phyloP scores from a whole-genome alignment of 2,329 filamentous ascomycete genomes.

The Apiospora rasikravindrae region DNA sequence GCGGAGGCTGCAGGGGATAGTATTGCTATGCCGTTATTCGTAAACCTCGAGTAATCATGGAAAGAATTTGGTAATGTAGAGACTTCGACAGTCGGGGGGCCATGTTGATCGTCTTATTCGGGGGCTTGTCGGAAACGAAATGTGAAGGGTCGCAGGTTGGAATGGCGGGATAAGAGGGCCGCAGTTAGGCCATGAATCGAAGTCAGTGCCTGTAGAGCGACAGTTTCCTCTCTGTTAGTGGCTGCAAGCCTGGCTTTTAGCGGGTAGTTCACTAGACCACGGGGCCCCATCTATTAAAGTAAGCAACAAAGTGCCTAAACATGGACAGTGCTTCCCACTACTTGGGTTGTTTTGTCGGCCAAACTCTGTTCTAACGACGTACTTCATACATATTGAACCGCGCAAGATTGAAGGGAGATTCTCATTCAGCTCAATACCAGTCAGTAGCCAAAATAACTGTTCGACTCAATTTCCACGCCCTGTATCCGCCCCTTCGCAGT shows the following conservation, averaged over 20 bases:
- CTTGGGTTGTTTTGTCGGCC: not conserved
- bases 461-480: not conserved
- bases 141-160: not conserved
- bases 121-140: not conserved
- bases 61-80: not conserved
- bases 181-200: not conserved
- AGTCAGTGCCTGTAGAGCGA: not conserved
- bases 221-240: not conserved
- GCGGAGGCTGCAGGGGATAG: not conserved
- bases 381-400: not conserved
- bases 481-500: not conserved
- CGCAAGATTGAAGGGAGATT: not conserved
- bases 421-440: not conserved
- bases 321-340: not conserved
- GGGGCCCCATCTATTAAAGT: not conserved
- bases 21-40: not conserved
- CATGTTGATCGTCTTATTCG: conserved; percentile 9
- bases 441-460: not conserved
- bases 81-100: conserved; percentile 8
- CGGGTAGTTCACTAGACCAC: not conserved
- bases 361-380: not conserved
- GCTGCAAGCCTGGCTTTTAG: not conserved
- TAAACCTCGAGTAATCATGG: not conserved
- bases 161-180: not conserved
- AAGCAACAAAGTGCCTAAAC: not conserved